Evolutionary conservation across 108 stramenopile genomes (phyloP).

Genomic region (Skeletonema costatum): DNA sequence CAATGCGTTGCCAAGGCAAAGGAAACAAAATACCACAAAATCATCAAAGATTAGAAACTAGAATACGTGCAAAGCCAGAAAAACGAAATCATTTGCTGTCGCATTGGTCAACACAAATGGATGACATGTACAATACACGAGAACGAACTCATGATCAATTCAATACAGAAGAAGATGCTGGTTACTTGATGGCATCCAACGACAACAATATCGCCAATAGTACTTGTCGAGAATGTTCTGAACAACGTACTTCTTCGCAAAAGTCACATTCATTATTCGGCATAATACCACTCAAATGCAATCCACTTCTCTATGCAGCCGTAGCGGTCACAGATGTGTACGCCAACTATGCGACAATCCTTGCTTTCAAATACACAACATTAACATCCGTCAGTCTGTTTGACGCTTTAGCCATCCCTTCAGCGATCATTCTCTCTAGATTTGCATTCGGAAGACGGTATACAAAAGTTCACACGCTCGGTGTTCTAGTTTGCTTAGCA

Average conservation of each 20-base stretch:
- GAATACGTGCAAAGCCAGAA: slow-evolving; percentile 13
- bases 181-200: slow-evolving; percentile 1
- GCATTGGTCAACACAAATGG: slow-evolving; percentile 11
- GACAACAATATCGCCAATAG: not conserved
- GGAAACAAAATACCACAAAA: not conserved
- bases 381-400: slow-evolving; percentile 91
- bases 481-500: slow-evolving; percentile 81
- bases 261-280: slow-evolving; percentile 35
- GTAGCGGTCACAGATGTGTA: slow-evolving; percentile 70
- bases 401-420: slow-evolving; percentile 93
- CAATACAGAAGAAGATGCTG: slow-evolving; percentile 4
- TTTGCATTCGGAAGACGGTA: slow-evolving; percentile 78
- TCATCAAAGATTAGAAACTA: not conserved
- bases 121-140: not conserved
- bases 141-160: slow-evolving; percentile 1
- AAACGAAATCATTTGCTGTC: slow-evolving; percentile 15
- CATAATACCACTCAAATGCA: slow-evolving; percentile 24
- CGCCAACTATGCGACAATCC: slow-evolving; percentile 69
- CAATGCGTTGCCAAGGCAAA: not conserved
- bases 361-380: slow-evolving; percentile 88
- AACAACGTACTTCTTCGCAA: not conserved
- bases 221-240: not conserved
- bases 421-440: slow-evolving; percentile 87
- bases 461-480: slow-evolving; percentile 67
- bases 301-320: slow-evolving; percentile 21